These are phyloP conservation scores for Alisma plantagoaquatica DNA, from an alignment of 106 monocot species.

Conservation along the genomic window DNA sequence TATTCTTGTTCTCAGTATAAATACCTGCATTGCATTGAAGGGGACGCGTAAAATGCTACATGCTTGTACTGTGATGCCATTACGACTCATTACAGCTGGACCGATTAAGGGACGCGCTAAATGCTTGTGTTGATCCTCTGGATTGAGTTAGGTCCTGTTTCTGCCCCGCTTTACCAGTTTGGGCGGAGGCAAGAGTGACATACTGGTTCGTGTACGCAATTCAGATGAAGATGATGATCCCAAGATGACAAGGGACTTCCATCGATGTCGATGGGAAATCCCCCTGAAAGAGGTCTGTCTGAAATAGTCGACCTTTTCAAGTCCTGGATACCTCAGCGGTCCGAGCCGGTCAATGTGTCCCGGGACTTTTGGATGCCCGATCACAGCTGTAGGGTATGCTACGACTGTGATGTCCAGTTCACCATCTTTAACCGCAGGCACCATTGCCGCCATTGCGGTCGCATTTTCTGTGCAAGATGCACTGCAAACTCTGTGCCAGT, in stretches of 20 bases:
- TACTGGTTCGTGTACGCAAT: no score
- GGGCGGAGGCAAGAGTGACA: not conserved
- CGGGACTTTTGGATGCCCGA: constrained; percentile 98
- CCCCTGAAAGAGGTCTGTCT: constrained; percentile 40
- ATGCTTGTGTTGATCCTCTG: no score
- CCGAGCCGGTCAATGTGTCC: constrained; percentile 37
- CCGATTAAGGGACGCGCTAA: no score
- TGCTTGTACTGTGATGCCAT: no score
- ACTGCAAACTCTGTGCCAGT: constrained; percentile 52
- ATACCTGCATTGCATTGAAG: no score
- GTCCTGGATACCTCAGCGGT: constrained; percentile 60
- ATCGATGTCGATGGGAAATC: constrained; percentile 41
- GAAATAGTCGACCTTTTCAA: constrained; percentile 46
- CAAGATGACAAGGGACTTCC: constrained; percentile 31
- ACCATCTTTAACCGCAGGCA: constrained; percentile 76
- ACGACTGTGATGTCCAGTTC: constrained; percentile 85
- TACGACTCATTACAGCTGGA: no score
- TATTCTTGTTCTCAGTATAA: no score
- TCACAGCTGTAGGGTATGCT: constrained; percentile 84
- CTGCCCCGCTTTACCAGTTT: no score
- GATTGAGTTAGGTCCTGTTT: no score
- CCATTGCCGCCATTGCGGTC: constrained; percentile 79
- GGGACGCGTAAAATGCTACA: no score
- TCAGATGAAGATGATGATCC: constrained; percentile 14
- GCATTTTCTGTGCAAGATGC: constrained; percentile 85